phyloP scores from a whole-genome alignment of 2,329 filamentous ascomycete genomes.

The Rhynchosporium graminicola region DNA sequence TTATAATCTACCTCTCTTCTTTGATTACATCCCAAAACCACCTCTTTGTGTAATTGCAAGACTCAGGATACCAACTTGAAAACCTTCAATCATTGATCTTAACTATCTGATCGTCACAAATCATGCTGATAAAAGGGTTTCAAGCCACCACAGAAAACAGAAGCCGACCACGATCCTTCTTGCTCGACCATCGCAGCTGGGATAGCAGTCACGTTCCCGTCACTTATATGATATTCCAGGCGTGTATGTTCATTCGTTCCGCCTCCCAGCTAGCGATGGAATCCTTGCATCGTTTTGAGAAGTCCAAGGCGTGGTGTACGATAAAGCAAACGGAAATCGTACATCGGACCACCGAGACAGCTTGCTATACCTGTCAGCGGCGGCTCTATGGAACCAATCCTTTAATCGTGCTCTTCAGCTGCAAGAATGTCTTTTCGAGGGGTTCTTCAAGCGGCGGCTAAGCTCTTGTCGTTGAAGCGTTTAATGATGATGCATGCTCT shows the following conservation, averaged over 20 bases:
- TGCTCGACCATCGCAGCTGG: not conserved
- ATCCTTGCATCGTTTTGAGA: not conserved
- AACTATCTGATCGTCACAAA: not conserved
- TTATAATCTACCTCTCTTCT: not conserved
- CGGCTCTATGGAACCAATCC: not conserved
- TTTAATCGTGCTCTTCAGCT: not conserved
- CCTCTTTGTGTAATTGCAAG: not conserved
- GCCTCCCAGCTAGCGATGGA: not conserved
- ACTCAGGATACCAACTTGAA: not conserved
- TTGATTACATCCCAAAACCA: not conserved
- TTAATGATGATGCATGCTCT: constrained; percentile 51
- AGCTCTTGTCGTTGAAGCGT: constrained; percentile 38
- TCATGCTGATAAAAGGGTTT: not conserved
- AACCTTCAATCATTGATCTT: not conserved
- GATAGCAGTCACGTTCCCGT: not conserved
- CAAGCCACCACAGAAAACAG: not conserved
- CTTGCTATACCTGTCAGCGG: not conserved
- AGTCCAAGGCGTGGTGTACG: not conserved
- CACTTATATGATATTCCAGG: not conserved
- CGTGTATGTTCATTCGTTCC: not conserved
- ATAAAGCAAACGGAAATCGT: not conserved
- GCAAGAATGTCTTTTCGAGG: not conserved
- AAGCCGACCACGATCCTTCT: not conserved
- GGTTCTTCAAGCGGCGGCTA: constrained; percentile 3
- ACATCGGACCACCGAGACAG: not conserved